These are phyloP conservation scores for Phytopythium delawarense DNA, from an alignment of 352 stramenopile genomes.

Conservation along the genomic window DNA sequence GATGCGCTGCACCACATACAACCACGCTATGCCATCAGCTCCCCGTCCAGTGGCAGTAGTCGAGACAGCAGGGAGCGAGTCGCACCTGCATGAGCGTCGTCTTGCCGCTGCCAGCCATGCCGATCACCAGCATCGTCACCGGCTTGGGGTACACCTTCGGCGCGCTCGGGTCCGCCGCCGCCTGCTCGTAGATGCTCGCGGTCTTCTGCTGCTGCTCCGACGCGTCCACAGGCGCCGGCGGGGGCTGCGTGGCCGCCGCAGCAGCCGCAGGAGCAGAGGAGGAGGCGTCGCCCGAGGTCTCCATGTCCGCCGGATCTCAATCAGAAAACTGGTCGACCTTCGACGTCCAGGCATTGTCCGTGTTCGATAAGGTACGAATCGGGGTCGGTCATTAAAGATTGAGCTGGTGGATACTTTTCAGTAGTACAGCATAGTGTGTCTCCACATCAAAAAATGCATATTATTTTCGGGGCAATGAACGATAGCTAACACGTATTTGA, in stretches of 20 bases:
- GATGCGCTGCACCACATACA: slow-evolving; percentile 32
- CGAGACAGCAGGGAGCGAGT: background rate
- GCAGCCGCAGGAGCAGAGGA: background rate
- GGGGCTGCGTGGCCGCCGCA: slow-evolving; percentile 6
- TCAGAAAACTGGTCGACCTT: background rate
- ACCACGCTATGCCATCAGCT: too few relatives aligned
- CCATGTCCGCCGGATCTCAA: slow-evolving; percentile 16
- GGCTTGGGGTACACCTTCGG: slow-evolving; percentile 65
- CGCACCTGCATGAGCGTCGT: slow-evolving; percentile 92
- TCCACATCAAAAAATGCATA: too few relatives aligned
- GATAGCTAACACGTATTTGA: too few relatives aligned
- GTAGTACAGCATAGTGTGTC: too few relatives aligned
- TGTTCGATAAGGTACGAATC: slow-evolving; percentile 2
- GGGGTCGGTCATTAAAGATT: too few relatives aligned
- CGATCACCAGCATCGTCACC: slow-evolving; percentile 87
- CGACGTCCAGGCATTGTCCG: background rate
- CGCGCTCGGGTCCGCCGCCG: slow-evolving; percentile 19
- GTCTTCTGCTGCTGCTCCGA: slow-evolving; percentile 4
- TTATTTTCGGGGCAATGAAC: too few relatives aligned
- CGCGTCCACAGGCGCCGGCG: slow-evolving; percentile 9
- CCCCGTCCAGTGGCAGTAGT: background rate
- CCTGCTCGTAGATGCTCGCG: slow-evolving; percentile 9
- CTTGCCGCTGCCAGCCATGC: slow-evolving; percentile 97
- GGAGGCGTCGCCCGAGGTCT: background rate
- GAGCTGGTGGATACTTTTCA: too few relatives aligned